phyloP scores from a whole-genome alignment of 177 flowering plant genomes.

The Vitis hybrid region DNA sequence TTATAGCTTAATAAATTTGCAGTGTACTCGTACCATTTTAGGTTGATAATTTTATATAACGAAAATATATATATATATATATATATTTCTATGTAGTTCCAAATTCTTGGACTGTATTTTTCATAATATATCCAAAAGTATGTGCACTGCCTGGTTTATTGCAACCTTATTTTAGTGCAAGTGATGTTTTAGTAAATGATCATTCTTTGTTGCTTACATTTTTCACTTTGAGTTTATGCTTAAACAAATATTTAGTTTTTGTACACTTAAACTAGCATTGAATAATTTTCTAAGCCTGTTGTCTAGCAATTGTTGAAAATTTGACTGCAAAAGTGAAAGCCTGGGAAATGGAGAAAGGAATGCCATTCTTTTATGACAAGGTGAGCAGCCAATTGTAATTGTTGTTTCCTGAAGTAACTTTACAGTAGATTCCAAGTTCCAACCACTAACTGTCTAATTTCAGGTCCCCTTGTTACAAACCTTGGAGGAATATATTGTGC shows the following conservation, averaged over 20 bases:
- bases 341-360: constrained; percentile 74
- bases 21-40: too few species aligned
- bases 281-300: neutral
- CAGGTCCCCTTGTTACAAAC: constrained; percentile 48
- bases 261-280: neutral
- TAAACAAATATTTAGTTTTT: neutral
- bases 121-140: neutral
- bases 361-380: constrained; percentile 72
- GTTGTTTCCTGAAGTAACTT: neutral
- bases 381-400: constrained; percentile 27
- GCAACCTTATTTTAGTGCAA: neutral
- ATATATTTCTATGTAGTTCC: neutral
- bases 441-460: constrained; percentile 2
- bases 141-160: neutral
- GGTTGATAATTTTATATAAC: too few species aligned
- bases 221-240: neutral
- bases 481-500: constrained; percentile 46
- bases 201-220: neutral
- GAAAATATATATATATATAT: too few species aligned
- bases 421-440: neutral
- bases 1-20: too few species aligned
- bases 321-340: constrained; percentile 60
- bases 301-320: constrained; percentile 62
- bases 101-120: neutral
- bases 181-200: neutral